Percentiles rank a stretch among this genome's conserved stretches.
phyloP scores from a whole-genome alignment of 805 yeast genomes.

The Teunomyces funiuensis region DNA sequence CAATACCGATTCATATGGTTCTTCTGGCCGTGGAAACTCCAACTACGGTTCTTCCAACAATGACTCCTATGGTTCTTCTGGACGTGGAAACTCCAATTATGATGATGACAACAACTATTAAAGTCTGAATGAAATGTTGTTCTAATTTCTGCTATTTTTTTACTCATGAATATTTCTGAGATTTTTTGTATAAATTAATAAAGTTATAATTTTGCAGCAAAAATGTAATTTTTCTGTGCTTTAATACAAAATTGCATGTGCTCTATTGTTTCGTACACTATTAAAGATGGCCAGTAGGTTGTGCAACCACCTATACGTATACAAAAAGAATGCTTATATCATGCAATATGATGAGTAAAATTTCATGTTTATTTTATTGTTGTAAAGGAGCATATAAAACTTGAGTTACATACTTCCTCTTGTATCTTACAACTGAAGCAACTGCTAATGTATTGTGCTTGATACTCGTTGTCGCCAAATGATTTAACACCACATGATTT shows the following conservation, averaged over 20 bases:
- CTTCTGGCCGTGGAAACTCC: conserved; percentile 17
- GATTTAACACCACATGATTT: conserved; percentile 90
- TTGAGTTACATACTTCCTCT: conserved; percentile 87
- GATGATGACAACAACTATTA: conserved; percentile 9
- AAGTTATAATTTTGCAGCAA: not conserved
- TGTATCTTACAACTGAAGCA: conserved; percentile 86
- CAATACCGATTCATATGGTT: conserved; percentile 17
- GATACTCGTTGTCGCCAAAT: conserved; percentile 92
- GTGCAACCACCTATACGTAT: not conserved
- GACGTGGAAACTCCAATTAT: conserved; percentile 1
- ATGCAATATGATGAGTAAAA: not conserved
- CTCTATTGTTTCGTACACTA: not conserved
- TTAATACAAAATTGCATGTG: not conserved
- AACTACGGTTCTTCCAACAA: conserved; percentile 18
- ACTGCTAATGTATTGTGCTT: conserved; percentile 93
- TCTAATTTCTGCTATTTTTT: no score
- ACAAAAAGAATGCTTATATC: not conserved
- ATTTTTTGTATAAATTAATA: no score
- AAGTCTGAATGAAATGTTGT: not conserved
- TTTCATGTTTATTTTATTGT: conserved; percentile 14
- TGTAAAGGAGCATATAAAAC: conserved; percentile 86
- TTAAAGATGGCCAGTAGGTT: not conserved
- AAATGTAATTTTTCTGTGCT: not conserved
- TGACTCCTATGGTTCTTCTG: no score
- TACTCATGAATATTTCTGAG: not conserved